Evolutionary conservation across 257 asterid species (phyloP), one percentile per base, ranked within the genome.

Genomic region (Knoxia roxburghii): DNA sequence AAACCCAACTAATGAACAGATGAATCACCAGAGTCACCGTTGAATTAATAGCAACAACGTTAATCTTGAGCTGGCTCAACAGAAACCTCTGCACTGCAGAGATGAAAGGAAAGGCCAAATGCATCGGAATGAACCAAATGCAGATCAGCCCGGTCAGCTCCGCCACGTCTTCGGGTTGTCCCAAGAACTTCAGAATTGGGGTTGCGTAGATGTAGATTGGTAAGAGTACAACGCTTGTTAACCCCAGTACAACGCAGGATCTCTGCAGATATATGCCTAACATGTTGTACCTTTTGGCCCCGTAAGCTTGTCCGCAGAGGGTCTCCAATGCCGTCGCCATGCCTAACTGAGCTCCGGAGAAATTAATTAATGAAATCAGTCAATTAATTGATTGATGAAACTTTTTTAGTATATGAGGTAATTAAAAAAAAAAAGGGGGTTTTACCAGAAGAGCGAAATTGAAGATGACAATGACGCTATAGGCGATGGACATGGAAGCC

Each of bases 401-500:
- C 6, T 37, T 3, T 37, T 37, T 3, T 9, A 37, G 9, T 37
- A 37, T 37, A n/a, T 37, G 6, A 37, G 4, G 4, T 37, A 3
- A 4, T 37, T 37, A 37, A 37, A 37, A 37, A 37, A 9, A n/a
- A n/a, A n/a, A n/a, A n/a, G n/a, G n/a, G n/a, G n/a, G n/a, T n/a
- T n/a, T 23, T 79, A 50, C 60, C 30, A 66, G 33, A 2, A 82
- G 74, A 24, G 88, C 86, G 50, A 79, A 85, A 56, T 73, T 75
- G 82, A 85, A 81, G 53, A 81, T 83, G 43, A 80, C 75, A 39
- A 85, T 82, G 70, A 85, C 86, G 30, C 67, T 78, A 70, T 75
- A 78, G 64, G 87, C 86, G 46, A 85, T 85, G 7, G 88, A 76
- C 39, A 85, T 54, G 7, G 90, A 70, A 59, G 88, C 88, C 1